A percentile compares a stretch with the other conserved stretches of the same genome.
Evolutionary conservation across 306 rosid species (phyloP).

Genomic region (Cyclanthera cordifolia): DNA sequence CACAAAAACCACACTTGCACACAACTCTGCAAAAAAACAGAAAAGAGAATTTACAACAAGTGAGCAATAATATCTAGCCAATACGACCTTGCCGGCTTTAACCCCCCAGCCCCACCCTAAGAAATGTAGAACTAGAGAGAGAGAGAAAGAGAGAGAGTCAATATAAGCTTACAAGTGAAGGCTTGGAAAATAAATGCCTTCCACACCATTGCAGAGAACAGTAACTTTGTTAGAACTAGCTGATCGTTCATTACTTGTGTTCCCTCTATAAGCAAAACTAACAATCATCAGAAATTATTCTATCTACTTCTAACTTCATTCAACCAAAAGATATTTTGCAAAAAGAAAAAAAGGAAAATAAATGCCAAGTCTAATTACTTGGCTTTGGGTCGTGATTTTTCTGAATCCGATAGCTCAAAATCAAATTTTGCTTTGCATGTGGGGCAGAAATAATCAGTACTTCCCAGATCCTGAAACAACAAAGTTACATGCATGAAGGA

Average conservation of each 20-base stretch:
- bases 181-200: conserved; percentile 94
- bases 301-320: neutral
- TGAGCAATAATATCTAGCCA: neutral
- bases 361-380: conserved; percentile 42
- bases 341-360: neutral
- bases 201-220: conserved; percentile 84
- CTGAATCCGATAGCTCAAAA: conserved; percentile 91
- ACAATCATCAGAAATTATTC: conserved; percentile 19
- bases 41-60: conserved; percentile 9
- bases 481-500: conserved; percentile 24
- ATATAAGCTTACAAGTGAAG: conserved; percentile 73
- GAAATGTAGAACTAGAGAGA: neutral
- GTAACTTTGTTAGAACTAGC: conserved; percentile 70
- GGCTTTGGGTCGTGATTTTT: conserved; percentile 56
- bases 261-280: conserved; percentile 37
- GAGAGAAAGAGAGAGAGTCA: neutral
- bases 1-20: conserved; percentile 88
- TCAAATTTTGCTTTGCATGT: conserved; percentile 92
- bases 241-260: conserved; percentile 39
- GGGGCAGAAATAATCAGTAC: conserved; percentile 94
- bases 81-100: neutral
- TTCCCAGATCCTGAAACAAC: conserved; percentile 61
- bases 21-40: conserved; percentile 58
- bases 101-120: neutral
- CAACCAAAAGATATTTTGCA: neutral